These are phyloP conservation scores for Debaryomyces tyrocola DNA, from an alignment of 805 yeast species.

Conservation along the genomic window DNA sequence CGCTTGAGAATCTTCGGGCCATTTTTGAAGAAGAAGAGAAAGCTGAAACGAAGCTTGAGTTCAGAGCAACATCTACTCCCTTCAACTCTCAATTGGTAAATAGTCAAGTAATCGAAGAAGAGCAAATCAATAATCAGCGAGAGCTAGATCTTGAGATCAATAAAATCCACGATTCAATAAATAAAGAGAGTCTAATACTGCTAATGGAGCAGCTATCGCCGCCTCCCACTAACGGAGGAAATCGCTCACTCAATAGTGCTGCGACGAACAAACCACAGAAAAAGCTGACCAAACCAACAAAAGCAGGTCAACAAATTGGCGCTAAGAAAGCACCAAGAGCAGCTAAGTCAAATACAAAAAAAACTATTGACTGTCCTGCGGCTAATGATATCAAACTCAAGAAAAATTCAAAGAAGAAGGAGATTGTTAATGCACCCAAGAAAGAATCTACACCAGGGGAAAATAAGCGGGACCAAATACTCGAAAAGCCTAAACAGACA, in stretches of 20 bases:
- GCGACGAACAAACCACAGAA: too few relatives aligned
- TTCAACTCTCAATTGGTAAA: slow-evolving; percentile 3
- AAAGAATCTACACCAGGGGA: not conserved
- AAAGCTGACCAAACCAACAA: too few relatives aligned
- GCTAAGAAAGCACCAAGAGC: too few relatives aligned
- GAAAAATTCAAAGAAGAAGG: not conserved
- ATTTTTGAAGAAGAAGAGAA: slow-evolving; percentile 11
- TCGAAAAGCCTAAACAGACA: not conserved
- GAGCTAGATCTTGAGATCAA: slow-evolving; percentile 8
- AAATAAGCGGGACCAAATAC: not conserved
- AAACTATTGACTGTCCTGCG: too few relatives aligned
- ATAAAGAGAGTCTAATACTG: not conserved
- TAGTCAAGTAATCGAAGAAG: not conserved
- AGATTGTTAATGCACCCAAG: not conserved
- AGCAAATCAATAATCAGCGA: not conserved
- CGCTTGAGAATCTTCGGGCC: slow-evolving; percentile 12
- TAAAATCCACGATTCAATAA: slow-evolving; percentile 9
- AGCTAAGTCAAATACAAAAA: too few relatives aligned
- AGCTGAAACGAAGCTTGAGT: not conserved
- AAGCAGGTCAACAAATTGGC: too few relatives aligned
- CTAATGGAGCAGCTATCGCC: not conserved
- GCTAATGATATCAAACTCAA: too few relatives aligned
- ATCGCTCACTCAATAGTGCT: too few relatives aligned
- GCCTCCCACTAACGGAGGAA: too few relatives aligned
- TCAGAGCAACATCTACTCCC: slow-evolving; percentile 11